These are phyloP conservation scores for Mentha longifolia DNA, from an alignment of 257 asterid species.

Conservation along the genomic window DNA sequence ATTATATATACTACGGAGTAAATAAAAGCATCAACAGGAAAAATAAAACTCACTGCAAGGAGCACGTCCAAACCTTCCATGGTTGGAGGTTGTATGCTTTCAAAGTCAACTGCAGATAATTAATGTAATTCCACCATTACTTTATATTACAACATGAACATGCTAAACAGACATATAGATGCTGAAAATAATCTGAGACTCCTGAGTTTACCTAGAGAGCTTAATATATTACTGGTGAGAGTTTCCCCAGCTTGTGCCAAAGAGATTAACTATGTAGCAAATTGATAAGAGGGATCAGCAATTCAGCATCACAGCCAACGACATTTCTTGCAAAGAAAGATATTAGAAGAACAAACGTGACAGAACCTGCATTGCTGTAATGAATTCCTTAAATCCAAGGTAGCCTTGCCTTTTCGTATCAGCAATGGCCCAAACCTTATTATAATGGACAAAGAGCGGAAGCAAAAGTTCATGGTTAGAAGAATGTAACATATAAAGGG, in stretches of 20 bases:
- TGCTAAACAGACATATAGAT: conserved; percentile 11
- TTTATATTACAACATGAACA: conserved; percentile 1
- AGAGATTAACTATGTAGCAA: conserved; percentile 65
- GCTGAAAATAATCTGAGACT: conserved; percentile 2
- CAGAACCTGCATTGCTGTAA: conserved; percentile 86
- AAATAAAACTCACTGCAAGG: conserved; percentile 67
- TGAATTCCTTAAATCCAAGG: conserved; percentile 87
- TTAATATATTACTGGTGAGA: conserved; percentile 53
- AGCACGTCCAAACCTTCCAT: conserved; percentile 86
- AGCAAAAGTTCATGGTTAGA: conserved; percentile 18
- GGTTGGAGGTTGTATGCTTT: conserved; percentile 71
- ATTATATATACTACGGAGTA: not conserved
- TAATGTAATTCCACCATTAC: conserved; percentile 34
- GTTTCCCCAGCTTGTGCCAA: conserved; percentile 87
- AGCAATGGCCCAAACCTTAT: conserved; percentile 94
- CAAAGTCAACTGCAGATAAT: conserved; percentile 73
- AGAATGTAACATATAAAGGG: not conserved
- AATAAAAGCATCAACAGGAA: conserved; percentile 15
- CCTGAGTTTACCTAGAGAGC: conserved; percentile 59
- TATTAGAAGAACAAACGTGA: conserved; percentile 5
- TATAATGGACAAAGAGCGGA: conserved; percentile 6
- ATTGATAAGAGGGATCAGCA: conserved; percentile 35
- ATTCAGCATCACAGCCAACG: conserved; percentile 16
- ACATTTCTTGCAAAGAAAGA: conserved; percentile 22
- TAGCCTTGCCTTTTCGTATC: conserved; percentile 94